Base-by-base conservation (phyloP, 371 early-diverging fungal genomes). In the Nematocida displodere region DNA sequence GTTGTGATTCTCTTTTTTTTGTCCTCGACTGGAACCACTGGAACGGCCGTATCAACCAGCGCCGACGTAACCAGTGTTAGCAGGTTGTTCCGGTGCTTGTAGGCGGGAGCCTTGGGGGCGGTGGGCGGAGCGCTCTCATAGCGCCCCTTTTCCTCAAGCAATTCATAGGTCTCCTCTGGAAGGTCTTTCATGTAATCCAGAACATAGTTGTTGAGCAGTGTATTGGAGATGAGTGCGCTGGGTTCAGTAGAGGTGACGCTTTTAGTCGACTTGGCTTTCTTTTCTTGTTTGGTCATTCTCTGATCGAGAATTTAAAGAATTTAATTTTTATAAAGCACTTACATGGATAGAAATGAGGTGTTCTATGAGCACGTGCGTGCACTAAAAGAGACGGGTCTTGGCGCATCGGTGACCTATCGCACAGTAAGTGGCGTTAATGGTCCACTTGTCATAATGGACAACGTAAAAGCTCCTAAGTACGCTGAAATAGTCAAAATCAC, bases 351-450 rank as follows among this genome's bases (percentile, higher is more conserved):
- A 42, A 42, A 67, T 31, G 75, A 56, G 37, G 54, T 47, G 4
- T 71, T 71, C 47, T 11, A 28, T 17, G 75, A 71, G 48, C 75
- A 71, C 33, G 52, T 71, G 26, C 44, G 62, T 13, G 75, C 75
- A 36, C 61, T 71, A 28, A 59, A 58, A 13, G 75, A 71, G 42
- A 39, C 61, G 11, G 26, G 15, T n/a, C 3, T 36, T 4, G 15
- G 33, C 13, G 33, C 61, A 5, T 36, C 55, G 15, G 47, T 47
- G 5, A 61, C 75, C 1, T 99, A 99, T 85, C 88, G 93, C 64
- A 97, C 95, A 47, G 95, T 99, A 34, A 87, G 92, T 36, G 95
- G 98, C 82, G 95, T 99, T 53, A 99, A 97, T 84, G 99, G 99
- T 40, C 99, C 99, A 40, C 86, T 99, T 80, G 96, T 99, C 49